Conservation (phyloP, 805 yeast species). For the Monosporozyma yasuniensis region DNA sequence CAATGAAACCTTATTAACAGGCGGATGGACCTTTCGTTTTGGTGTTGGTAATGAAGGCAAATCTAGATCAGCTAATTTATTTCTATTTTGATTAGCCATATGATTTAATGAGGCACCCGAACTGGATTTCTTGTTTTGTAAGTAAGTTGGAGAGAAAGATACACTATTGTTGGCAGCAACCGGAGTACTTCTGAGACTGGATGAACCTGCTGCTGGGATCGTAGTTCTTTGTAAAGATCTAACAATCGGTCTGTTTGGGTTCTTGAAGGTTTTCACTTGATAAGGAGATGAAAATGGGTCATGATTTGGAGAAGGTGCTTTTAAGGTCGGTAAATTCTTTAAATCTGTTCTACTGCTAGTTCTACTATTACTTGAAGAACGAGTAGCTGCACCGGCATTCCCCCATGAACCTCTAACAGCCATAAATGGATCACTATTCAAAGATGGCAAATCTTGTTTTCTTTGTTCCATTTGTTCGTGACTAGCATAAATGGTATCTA, state of each 20-base stretch:
- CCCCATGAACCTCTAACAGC: slow-evolving; percentile 28
- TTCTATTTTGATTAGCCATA: slow-evolving; percentile 2
- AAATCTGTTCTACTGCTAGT: slow-evolving; percentile 8
- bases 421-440: slow-evolving; percentile 14
- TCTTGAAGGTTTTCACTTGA: slow-evolving; percentile 2
- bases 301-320: slow-evolving; percentile 12
- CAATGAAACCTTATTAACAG: slow-evolving; percentile 41
- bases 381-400: slow-evolving; percentile 6
- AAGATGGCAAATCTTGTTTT: slow-evolving; percentile 22
- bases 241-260: slow-evolving; percentile 1
- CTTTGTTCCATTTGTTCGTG: slow-evolving; percentile 18
- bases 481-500: slow-evolving; percentile 27
- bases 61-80: slow-evolving; percentile 21
- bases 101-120: slow-evolving; percentile 12
- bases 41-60: slow-evolving; percentile 43
- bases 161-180: slow-evolving; percentile 15
- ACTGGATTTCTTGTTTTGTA: slow-evolving; percentile 18
- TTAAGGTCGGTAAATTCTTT: slow-evolving; percentile 29
- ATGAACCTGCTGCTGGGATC: not conserved
- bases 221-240: not conserved
- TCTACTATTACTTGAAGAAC: slow-evolving; percentile 4
- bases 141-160: slow-evolving; percentile 25
- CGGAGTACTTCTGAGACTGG: slow-evolving; percentile 8
- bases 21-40: slow-evolving; percentile 36
- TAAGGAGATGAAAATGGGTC: slow-evolving; percentile 16